These are phyloP conservation scores for Hyphodiscus hymeniophilus DNA, from an alignment of 495 filamentous ascomycete species.

Conservation along the genomic window DNA sequence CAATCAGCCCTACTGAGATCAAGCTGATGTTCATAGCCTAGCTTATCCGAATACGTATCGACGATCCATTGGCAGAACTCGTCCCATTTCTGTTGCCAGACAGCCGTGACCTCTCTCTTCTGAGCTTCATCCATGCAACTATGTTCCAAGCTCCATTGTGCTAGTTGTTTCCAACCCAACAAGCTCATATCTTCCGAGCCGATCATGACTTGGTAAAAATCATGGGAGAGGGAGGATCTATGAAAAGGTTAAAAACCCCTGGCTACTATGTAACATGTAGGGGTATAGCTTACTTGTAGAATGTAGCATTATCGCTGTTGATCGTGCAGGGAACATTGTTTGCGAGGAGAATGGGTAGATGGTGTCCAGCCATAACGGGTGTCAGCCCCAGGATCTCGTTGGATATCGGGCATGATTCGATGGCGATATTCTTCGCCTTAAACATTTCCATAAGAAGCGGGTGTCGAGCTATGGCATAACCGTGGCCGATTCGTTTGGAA, in stretches of 20 bases:
- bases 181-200: slow-evolving; percentile 44
- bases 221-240: slow-evolving; percentile 47
- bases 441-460: slow-evolving; percentile 75
- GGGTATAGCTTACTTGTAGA: no score
- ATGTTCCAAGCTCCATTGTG: slow-evolving; percentile 45
- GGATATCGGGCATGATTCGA: slow-evolving; percentile 86
- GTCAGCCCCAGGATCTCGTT: slow-evolving; percentile 66
- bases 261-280: no score
- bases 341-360: slow-evolving; percentile 41
- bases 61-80: slow-evolving; percentile 33
- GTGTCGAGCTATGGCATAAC: slow-evolving; percentile 82
- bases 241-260: not conserved
- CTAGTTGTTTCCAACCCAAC: slow-evolving; percentile 44
- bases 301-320: slow-evolving; percentile 46
- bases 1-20: not conserved
- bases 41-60: slow-evolving; percentile 14
- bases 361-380: slow-evolving; percentile 35
- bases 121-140: slow-evolving; percentile 35
- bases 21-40: not conserved
- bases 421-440: slow-evolving; percentile 70
- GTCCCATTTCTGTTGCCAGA: slow-evolving; percentile 39
- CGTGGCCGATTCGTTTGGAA: slow-evolving; percentile 82
- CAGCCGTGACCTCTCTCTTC: slow-evolving; percentile 21
- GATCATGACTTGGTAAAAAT: slow-evolving; percentile 48
- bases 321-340: slow-evolving; percentile 45